Conservation (phyloP, 1,284 basidiomycete species). For the Leccinum glutinopallens region DNA sequence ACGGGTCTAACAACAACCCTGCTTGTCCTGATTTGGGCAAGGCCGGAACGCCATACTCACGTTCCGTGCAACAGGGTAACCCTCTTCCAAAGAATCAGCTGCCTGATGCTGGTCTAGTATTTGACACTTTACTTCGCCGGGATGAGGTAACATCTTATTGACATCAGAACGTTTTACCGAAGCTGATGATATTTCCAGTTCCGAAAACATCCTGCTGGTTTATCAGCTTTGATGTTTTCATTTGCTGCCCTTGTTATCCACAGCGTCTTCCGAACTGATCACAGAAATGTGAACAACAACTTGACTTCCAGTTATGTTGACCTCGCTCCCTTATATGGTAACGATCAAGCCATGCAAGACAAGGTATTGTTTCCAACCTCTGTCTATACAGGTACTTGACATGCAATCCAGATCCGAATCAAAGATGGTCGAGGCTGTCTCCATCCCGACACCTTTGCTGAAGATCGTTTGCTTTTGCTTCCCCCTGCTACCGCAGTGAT, state of each 20-base stretch:
- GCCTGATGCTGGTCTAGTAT: constrained; percentile 78
- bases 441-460: constrained; percentile 73
- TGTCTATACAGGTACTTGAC: constrained; percentile 12
- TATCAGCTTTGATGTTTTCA: constrained; percentile 78
- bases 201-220: constrained; percentile 72
- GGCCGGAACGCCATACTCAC: constrained; percentile 73
- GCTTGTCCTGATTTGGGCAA: constrained; percentile 71
- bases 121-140: constrained; percentile 55
- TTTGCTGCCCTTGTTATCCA: constrained; percentile 85
- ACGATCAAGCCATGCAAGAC: constrained; percentile 62
- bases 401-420: constrained; percentile 39
- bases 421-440: constrained; percentile 68
- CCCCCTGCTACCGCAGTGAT: constrained; percentile 77
- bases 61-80: constrained; percentile 74
- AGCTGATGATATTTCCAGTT: constrained; percentile 48
- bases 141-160: constrained; percentile 30
- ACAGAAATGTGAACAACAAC: constrained; percentile 69
- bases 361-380: constrained; percentile 39
- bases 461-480: constrained; percentile 77
- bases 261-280: constrained; percentile 75
- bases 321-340: constrained; percentile 78
- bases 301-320: constrained; percentile 89
- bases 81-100: constrained; percentile 65
- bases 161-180: neutral
- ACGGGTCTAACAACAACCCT: constrained; percentile 77